Evolutionary conservation across 2,329 filamentous ascomycete genomes (phyloP).

Genomic region (Colletotrichum agaves): DNA sequence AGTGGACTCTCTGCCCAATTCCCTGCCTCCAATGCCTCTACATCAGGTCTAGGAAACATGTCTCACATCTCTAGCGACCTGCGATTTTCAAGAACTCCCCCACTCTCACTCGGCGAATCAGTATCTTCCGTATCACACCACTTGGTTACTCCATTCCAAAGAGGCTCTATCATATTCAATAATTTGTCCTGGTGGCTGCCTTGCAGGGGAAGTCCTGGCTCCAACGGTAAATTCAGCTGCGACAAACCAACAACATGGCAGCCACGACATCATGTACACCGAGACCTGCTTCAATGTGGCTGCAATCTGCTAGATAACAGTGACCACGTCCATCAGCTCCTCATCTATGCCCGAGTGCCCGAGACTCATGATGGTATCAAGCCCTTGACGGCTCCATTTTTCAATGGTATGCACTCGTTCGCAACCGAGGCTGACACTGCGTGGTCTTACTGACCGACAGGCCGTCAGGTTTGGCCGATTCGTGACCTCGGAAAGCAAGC

Average conservation of each 20-base stretch:
- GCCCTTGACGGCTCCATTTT: not conserved
- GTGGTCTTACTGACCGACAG: not conserved
- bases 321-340: slow-evolving; percentile 12
- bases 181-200: slow-evolving; percentile 14
- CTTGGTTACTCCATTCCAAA: slow-evolving; percentile 8
- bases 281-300: slow-evolving; percentile 27
- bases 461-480: slow-evolving; percentile 19
- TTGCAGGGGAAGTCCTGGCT: slow-evolving; percentile 13
- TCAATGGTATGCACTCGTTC: not conserved
- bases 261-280: slow-evolving; percentile 22
- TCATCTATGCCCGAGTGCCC: not conserved
- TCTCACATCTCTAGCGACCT: not conserved
- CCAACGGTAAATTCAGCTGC: slow-evolving; percentile 2
- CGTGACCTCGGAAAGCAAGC: not conserved
- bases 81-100: not conserved
- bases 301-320: slow-evolving; percentile 14
- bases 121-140: slow-evolving; percentile 8
- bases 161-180: slow-evolving; percentile 31
- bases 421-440: slow-evolving; percentile 11
- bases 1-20: not conserved
- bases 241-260: not conserved
- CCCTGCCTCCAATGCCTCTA: not conserved
- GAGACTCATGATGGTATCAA: not conserved
- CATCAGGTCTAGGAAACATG: not conserved
- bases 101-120: slow-evolving; percentile 17